Evolutionary conservation across 2,329 filamentous ascomycete species (phyloP).

Genomic region (Aspergillus awamori): DNA sequence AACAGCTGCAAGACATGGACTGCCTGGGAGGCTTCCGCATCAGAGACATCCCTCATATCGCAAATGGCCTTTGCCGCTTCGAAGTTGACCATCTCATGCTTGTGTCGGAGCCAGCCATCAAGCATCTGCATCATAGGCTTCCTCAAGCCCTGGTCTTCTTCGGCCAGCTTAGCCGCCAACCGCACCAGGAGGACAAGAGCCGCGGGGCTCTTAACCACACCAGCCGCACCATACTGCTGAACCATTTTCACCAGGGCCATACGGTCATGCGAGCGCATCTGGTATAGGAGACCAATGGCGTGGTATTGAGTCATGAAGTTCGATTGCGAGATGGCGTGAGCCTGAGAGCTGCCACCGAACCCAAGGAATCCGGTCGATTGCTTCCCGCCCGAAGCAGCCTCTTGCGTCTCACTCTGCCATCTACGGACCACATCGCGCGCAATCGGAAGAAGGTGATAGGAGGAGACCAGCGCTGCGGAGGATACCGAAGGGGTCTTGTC

Average conservation of each 20-base stretch:
- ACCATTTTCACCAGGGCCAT: conserved; percentile 99
- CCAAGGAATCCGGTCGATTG: conserved; percentile 89
- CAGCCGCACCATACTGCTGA: conserved; percentile 92
- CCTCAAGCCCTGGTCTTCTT: conserved; percentile 84
- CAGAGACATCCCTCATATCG: conserved; percentile 88
- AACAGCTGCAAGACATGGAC: conserved; percentile 96
- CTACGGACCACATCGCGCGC: conserved; percentile 92
- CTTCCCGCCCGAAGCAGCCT: conserved; percentile 88
- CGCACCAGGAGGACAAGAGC: conserved; percentile 91
- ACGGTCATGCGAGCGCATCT: conserved; percentile 95
- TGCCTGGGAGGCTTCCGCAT: conserved; percentile 86
- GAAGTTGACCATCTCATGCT: conserved; percentile 99
- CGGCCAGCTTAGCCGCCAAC: conserved; percentile 87
- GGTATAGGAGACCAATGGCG: conserved; percentile 93
- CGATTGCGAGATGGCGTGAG: conserved; percentile 73
- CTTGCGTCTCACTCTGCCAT: conserved; percentile 98
- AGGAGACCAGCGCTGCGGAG: conserved; percentile 92
- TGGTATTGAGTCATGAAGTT: conserved; percentile 99
- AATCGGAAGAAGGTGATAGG: conserved; percentile 95
- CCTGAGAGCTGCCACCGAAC: conserved; percentile 77
- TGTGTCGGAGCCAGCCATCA: conserved; percentile 94
- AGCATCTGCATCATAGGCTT: conserved; percentile 97
- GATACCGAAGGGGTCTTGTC: conserved; percentile 98
- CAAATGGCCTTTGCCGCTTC: conserved; percentile 98
- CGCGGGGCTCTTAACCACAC: conserved; percentile 91